Evolutionary conservation across 2,329 filamentous ascomycete species (phyloP), one percentile per base, ranked within the genome.

Genomic region (Claviceps arundinis): DNA sequence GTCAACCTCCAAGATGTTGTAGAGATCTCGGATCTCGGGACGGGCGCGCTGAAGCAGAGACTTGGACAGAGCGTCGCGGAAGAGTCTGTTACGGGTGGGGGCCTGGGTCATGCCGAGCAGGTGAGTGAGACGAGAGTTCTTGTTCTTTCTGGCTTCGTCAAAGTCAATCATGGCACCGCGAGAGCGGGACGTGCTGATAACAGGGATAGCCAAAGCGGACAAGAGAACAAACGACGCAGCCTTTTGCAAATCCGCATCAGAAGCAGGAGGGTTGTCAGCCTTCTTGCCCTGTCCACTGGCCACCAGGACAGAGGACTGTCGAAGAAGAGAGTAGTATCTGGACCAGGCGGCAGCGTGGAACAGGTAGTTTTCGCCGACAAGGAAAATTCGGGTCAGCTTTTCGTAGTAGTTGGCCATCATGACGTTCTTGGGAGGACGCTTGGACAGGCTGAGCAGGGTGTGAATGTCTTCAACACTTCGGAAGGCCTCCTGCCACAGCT

Each of bases 391-490:
- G 42, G 93, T 96, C 54, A 98, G 83, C 75, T 97, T 97, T 78
- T 98, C 93, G 72, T 97, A 98, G 79, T 98, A 98, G 76, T 97
- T 98, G 73, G 93, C 93, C 93, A 98, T 98, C 93, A 98, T 97
- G 66, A 96, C 78, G 68, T 96, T 96, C 84, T 97, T 97, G 51
- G 93, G 85, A 41, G 90, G 90, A 52, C 93, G 87, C 81, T 97
- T 97, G 84, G 91, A 97, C 61, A 97, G 80, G 74, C 85, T 97
- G 60, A 98, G 82, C 52, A 98, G 81, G 50, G 90, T 97, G 74
- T 98, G 93, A 61, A 97, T 97, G 67, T 98, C 93, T 73, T 98
- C 93, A 48, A 98, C 91, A 65, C 89, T 96, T 69, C 93, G 87
- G 85, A 98, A 98, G 58, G 93, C 93, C 75, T 98, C 93, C 73